These are phyloP conservation scores for Chlamydomonas sphaeroides DNA, from an alignment of 139 green algal species.

Conservation along the genomic window DNA sequence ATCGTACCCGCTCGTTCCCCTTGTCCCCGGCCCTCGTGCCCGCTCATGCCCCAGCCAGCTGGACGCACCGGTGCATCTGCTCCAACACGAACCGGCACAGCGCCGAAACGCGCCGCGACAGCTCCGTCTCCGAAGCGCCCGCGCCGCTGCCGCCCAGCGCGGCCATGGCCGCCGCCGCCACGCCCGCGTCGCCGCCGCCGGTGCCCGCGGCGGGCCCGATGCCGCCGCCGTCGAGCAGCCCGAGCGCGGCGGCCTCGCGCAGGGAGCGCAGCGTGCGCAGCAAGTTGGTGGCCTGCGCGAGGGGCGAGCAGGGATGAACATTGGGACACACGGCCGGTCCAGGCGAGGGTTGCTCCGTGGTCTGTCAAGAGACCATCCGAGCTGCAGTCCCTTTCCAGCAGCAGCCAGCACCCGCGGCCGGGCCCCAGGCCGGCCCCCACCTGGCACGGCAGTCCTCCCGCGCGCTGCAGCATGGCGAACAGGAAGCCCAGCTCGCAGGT, in stretches of 20 bases:
- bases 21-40: too few species aligned
- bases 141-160: constrained; percentile 43
- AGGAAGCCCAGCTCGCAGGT: constrained; percentile 88
- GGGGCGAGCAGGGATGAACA: not conserved
- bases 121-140: constrained; percentile 63
- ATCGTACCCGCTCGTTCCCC: too few species aligned
- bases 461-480: constrained; percentile 86
- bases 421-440: constrained; percentile 10
- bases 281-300: constrained; percentile 83
- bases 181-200: constrained; percentile 64
- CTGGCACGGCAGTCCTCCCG: constrained; percentile 76
- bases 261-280: constrained; percentile 86
- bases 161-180: constrained; percentile 58
- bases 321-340: too few species aligned
- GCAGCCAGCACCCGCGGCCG: not conserved
- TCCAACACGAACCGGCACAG: constrained; percentile 92
- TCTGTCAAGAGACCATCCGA: too few species aligned
- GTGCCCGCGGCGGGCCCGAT: constrained; percentile 32
- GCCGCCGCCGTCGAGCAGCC: constrained; percentile 75
- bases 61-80: constrained; percentile 78
- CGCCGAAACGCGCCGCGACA: constrained; percentile 76
- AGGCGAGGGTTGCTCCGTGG: too few species aligned
- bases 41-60: too few species aligned
- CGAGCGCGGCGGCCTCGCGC: constrained; percentile 84
- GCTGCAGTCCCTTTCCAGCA: too few species aligned